Evolutionary conservation across 169 alveolate genomes (phyloP).

Genomic region (Perkinsus chesapeaki): DNA sequence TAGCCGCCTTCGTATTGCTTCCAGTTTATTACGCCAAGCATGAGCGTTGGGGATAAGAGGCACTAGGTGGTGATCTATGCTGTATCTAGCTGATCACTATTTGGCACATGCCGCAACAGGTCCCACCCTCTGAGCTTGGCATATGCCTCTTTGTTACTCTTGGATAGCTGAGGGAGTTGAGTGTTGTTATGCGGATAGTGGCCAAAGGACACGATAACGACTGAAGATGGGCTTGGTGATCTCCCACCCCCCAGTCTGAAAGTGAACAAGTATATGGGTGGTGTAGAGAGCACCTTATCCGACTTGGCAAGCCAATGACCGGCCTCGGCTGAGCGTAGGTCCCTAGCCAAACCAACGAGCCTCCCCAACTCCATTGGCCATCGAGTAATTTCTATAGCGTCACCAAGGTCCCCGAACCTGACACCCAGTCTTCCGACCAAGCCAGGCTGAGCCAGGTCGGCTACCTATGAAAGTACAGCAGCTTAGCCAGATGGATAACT

Average conservation of each 20-base stretch:
- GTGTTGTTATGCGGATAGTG: background rate
- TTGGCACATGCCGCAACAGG: background rate
- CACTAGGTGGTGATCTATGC: background rate
- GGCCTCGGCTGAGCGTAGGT: background rate
- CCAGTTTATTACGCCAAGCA: background rate
- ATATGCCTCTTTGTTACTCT: background rate
- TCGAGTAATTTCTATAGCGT: background rate
- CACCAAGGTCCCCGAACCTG: background rate
- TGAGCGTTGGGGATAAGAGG: background rate
- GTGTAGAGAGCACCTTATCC: background rate
- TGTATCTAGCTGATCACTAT: background rate
- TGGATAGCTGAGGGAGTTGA: background rate
- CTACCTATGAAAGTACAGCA: background rate
- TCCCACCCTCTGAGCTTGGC: background rate
- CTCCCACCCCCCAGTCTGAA: no score
- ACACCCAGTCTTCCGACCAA: background rate
- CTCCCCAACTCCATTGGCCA: background rate
- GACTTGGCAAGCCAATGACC: background rate
- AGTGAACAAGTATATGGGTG: no score
- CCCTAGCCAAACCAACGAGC: background rate
- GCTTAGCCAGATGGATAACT: constrained; percentile 3
- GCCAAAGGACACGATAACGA: background rate
- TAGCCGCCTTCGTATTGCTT: background rate
- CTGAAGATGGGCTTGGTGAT: background rate
- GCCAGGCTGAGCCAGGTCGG: background rate